These are phyloP conservation scores for Crithidia mellificae DNA, from an alignment of 208 protist genomes.

Conservation along the genomic window DNA sequence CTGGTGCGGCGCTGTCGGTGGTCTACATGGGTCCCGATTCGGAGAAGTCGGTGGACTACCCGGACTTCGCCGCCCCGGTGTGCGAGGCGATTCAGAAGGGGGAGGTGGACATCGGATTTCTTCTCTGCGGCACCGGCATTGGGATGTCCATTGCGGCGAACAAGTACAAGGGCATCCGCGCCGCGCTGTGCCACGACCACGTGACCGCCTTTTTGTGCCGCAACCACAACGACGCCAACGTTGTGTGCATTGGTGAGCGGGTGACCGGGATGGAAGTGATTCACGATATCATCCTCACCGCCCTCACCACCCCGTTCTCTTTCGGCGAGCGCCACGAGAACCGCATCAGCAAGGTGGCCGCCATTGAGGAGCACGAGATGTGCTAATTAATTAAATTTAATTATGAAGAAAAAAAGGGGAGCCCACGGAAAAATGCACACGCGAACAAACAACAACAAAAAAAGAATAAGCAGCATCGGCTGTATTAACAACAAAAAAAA, in stretches of 20 bases:
- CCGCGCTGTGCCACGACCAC: conserved; percentile 93
- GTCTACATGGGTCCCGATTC: conserved; percentile 72
- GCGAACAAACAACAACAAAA: not conserved
- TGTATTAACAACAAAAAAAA: not conserved
- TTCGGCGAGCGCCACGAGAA: conserved; percentile 65
- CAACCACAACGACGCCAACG: conserved; percentile 93
- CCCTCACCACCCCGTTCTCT: conserved; percentile 85
- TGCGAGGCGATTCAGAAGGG: conserved; percentile 62
- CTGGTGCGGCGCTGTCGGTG: conserved; percentile 52
- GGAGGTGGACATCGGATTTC: conserved; percentile 75
- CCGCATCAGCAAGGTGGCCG: conserved; percentile 69
- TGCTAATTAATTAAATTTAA: not conserved
- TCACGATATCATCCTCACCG: conserved; percentile 84
- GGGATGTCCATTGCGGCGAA: conserved; percentile 96
- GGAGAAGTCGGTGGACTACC: conserved; percentile 90
- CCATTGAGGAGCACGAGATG: conserved; percentile 36
- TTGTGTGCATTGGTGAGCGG: conserved; percentile 90
- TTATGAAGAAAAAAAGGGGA: too few relatives aligned
- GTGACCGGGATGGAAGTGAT: conserved; percentile 82
- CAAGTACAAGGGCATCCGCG: conserved; percentile 91
- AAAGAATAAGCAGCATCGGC: not conserved
- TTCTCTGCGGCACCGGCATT: conserved; percentile 95
- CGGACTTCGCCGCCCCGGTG: conserved; percentile 84
- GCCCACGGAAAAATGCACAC: too few relatives aligned
- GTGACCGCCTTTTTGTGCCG: conserved; percentile 86